A percentile compares a stretch with the other conserved stretches of the same genome.
These are phyloP conservation scores for Mangifera indica DNA, from an alignment of 345 rosid species.

Conservation along the genomic window DNA sequence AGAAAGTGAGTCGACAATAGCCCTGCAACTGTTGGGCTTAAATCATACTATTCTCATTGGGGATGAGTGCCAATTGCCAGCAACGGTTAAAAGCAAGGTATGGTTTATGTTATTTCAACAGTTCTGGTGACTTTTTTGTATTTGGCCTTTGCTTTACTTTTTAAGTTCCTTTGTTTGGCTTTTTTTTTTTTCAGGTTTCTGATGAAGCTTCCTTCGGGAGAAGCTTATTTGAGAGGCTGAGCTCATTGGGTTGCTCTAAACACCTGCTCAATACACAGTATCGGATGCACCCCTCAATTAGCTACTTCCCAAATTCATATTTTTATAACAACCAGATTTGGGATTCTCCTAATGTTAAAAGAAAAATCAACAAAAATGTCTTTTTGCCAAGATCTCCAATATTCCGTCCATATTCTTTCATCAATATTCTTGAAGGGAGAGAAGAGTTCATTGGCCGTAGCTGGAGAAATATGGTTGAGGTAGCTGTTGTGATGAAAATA, in stretches of 20 bases:
- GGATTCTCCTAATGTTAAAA: conserved; percentile 45
- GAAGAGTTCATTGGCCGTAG: conserved; percentile 32
- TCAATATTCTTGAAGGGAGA: conserved; percentile 36
- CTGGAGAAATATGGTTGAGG: conserved; percentile 46
- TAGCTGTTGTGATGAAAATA: conserved; percentile 34
- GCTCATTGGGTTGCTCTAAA: conserved; percentile 36
- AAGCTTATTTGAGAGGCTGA: conserved; percentile 71
- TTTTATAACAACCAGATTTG: conserved; percentile 46
- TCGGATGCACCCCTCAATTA: conserved; percentile 79
- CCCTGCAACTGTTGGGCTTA: conserved; percentile 43
- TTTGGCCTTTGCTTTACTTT: not conserved
- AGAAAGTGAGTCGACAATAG: conserved; percentile 52
- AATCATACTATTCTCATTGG: conserved; percentile 46
- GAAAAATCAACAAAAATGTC: conserved; percentile 21
- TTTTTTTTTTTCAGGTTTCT: conserved; percentile 35
- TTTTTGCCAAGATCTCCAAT: conserved; percentile 25
- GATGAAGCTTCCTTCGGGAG: conserved; percentile 44
- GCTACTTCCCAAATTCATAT: conserved; percentile 50
- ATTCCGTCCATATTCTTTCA: conserved; percentile 53
- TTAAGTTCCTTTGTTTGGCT: not conserved
- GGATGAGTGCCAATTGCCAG: conserved; percentile 52
- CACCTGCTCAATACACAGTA: conserved; percentile 59
- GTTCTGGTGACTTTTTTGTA: not conserved
- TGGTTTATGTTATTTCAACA: not conserved
- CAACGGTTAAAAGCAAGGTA: conserved; percentile 48